Percentiles rank a stretch among this genome's conserved stretches.
Evolutionary conservation across 2,329 filamentous ascomycete genomes (phyloP).

Genomic region (Torrubiellomyces zombiae): DNA sequence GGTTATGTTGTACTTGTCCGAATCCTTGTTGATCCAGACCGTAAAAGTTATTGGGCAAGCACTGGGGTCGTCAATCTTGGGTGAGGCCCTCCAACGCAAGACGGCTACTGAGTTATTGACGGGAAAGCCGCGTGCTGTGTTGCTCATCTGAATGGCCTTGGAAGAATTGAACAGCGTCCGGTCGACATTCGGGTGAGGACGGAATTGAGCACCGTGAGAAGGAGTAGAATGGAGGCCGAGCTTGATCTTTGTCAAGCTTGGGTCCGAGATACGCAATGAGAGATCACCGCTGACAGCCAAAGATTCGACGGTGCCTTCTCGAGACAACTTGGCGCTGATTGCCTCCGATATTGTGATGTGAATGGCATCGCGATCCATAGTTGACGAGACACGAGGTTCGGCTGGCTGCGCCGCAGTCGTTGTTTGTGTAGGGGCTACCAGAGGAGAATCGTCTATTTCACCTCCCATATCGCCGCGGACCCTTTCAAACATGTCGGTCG

Average conservation of each 20-base stretch:
- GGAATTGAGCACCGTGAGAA: conserved; percentile 76
- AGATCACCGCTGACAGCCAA: conserved; percentile 86
- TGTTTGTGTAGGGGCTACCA: conserved; percentile 42
- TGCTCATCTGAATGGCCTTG: conserved; percentile 79
- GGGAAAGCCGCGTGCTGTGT: conserved; percentile 75
- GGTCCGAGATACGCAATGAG: conserved; percentile 76
- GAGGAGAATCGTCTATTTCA: conserved; percentile 61
- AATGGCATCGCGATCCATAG: conserved; percentile 66
- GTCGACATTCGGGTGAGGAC: conserved; percentile 93
- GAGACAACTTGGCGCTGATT: conserved; percentile 77
- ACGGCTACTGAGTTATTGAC: conserved; percentile 88
- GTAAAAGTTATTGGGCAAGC: conserved; percentile 90
- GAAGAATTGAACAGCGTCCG: conserved; percentile 68
- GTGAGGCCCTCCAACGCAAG: conserved; percentile 76
- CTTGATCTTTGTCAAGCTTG: conserved; percentile 80
- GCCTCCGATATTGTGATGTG: conserved; percentile 77
- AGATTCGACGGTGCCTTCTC: conserved; percentile 74
- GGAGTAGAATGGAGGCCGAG: conserved; percentile 62
- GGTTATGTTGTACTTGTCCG: conserved; percentile 73
- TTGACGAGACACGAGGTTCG: conserved; percentile 43
- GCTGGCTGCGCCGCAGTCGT: conserved; percentile 33
- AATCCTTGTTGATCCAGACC: conserved; percentile 89
- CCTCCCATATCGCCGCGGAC: conserved; percentile 83
- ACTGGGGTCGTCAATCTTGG: conserved; percentile 62
- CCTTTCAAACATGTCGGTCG: conserved; percentile 91